These are phyloP conservation scores for Stephanodiscus minutulus DNA, from an alignment of 108 stramenopile genomes.

Conservation along the genomic window DNA sequence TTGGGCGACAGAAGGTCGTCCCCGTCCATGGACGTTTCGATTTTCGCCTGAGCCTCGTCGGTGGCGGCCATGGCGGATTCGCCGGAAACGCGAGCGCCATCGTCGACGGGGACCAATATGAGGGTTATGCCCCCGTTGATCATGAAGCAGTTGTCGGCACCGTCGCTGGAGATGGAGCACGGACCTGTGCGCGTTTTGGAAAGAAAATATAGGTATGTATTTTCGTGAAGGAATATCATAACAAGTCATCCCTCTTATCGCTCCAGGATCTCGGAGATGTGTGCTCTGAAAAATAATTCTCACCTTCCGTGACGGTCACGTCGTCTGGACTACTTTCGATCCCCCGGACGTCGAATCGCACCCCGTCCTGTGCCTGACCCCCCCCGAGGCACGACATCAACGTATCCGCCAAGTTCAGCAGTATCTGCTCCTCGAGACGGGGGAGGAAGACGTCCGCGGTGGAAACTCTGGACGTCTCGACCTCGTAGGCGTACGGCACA, in stretches of 20 bases:
- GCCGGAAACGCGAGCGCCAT: not conserved
- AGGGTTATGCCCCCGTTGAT: slow-evolving; percentile 36
- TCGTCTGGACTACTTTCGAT: slow-evolving; percentile 19
- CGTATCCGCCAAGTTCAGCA: slow-evolving; percentile 20
- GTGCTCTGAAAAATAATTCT: not conserved
- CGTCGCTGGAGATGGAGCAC: slow-evolving; percentile 21
- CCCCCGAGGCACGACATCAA: slow-evolving; percentile 13
- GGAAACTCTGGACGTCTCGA: slow-evolving; percentile 30
- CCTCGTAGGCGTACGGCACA: slow-evolving; percentile 36
- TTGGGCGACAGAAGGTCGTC: slow-evolving; percentile 26
- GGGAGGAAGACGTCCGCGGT: slow-evolving; percentile 20
- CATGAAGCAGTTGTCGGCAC: slow-evolving; percentile 38
- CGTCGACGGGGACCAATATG: slow-evolving; percentile 5
- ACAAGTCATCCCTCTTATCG: too few relatives aligned
- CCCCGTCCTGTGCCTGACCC: not conserved
- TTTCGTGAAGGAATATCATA: too few relatives aligned
- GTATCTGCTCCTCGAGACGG: slow-evolving; percentile 22
- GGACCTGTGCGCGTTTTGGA: slow-evolving; percentile 11
- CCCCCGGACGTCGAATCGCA: not conserved
- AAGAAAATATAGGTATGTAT: too few relatives aligned
- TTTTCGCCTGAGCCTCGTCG: slow-evolving; percentile 16
- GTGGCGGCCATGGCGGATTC: slow-evolving; percentile 17
- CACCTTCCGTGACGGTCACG: slow-evolving; percentile 18
- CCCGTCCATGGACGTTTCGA: slow-evolving; percentile 23
- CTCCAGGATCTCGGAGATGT: too few relatives aligned